phyloP scores from a whole-genome alignment of 495 filamentous ascomycete species.

The Hyaloscypha hepaticicola region DNA sequence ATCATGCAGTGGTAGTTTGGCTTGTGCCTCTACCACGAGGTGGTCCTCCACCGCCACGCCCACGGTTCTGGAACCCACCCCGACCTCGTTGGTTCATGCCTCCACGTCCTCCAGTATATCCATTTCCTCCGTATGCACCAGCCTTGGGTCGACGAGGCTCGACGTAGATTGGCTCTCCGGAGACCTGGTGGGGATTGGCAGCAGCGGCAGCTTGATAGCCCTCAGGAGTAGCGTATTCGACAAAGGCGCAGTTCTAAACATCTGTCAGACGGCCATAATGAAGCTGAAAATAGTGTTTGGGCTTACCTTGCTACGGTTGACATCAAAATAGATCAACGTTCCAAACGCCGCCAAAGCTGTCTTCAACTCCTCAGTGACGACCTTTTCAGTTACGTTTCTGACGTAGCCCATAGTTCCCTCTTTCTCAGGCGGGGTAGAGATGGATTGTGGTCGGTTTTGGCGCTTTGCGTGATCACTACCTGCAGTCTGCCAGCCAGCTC shows the following conservation, averaged over 20 bases:
- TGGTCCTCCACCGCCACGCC: constrained; percentile 49
- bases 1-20: constrained; percentile 43
- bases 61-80: constrained; percentile 63
- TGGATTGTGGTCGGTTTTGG: constrained; percentile 63
- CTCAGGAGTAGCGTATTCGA: constrained; percentile 79
- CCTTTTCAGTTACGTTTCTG: constrained; percentile 88
- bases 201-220: constrained; percentile 78
- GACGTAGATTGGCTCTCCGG: constrained; percentile 75
- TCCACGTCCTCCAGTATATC: constrained; percentile 60
- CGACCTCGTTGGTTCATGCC: constrained; percentile 62
- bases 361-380: constrained; percentile 66
- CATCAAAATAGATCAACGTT: constrained; percentile 81
- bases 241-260: constrained; percentile 87
- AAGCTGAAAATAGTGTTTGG: background rate
- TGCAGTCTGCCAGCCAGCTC: constrained; percentile 76
- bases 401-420: constrained; percentile 78
- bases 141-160: constrained; percentile 85
- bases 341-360: constrained; percentile 68
- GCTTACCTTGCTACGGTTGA: constrained; percentile 84
- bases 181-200: constrained; percentile 83
- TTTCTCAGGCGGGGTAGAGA: constrained; percentile 55
- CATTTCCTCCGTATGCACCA: constrained; percentile 61
- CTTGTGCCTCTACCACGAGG: constrained; percentile 45
- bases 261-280: constrained; percentile 27
- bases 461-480: constrained; percentile 74